Base-by-base conservation (phyloP, 352 stramenopile genomes). In the Phytophthora pluvialis region DNA sequence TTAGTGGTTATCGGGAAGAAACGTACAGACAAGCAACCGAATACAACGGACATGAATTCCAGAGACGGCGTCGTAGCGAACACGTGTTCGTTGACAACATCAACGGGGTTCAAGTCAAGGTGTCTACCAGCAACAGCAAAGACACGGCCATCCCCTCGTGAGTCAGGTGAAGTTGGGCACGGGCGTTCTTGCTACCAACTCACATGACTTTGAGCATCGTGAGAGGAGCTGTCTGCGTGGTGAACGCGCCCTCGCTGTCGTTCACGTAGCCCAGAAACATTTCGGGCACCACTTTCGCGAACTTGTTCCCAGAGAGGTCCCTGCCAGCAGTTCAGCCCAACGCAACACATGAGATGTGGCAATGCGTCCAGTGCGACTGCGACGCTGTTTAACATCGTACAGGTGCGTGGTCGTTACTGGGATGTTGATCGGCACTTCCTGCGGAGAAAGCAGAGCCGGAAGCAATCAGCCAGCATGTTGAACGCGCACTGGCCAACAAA, bases 151-250 rank as follows among this genome's bases (percentile, higher is more conserved):
- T 10, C 51, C n/a, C 42, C 1, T 33, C 26, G 33, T 55, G 15
- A 63, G 42, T 64, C 42, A 56, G 28, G n/a, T 12, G 38, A 49
- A 39, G 3, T 33, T 40, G 39, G 10, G 8, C 9, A 11, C 12
- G 25, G 21, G 21, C 44, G 26, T 61, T 46, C 25, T 25, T 45
- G 21, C 36, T 64, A 18, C 33, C n/a, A 13, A 64, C 75, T 55
- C 62, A 91, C 86, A 94, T 89, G 63, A 91, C 82, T 72, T 81
- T 80, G 59, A 92, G 81, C 47, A 86, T 75, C 11, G 71, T 56
- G 31, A 94, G 74, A 10, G 80, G 29, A 10, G 70, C 55, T 44
- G 82, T 86, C 16, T 77, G 40, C 3, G 53, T 54, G 3, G 68
- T 75, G 50, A 88, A 91, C 8, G 66, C 73, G 52, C 81, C 78